Evolutionary conservation across 1,284 basidiomycete genomes (phyloP).

Genomic region (Pseudozyma tsukubaensis): DNA sequence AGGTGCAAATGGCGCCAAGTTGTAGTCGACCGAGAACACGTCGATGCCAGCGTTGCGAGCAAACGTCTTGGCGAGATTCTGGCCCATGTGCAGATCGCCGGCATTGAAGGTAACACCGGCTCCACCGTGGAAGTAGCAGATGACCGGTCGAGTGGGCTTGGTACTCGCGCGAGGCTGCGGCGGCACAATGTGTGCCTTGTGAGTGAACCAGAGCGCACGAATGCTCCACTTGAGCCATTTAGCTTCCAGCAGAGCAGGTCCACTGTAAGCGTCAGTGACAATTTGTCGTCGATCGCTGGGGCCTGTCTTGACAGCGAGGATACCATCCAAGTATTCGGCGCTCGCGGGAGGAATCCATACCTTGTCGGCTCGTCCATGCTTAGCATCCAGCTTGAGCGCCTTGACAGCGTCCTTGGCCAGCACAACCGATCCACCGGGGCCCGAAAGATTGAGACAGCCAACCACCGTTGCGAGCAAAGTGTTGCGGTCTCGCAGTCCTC

Average conservation of each 20-base stretch:
- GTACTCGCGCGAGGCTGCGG: constrained; percentile 30
- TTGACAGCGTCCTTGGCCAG: constrained; percentile 45
- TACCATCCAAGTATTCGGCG: constrained; percentile 57
- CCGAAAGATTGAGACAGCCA: constrained; percentile 51
- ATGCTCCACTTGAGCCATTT: constrained; percentile 61
- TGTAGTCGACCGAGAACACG: constrained; percentile 66
- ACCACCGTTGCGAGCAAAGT: constrained; percentile 51
- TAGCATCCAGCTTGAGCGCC: constrained; percentile 51
- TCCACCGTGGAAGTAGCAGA: constrained; percentile 68
- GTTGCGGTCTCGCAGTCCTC: constrained; percentile 58
- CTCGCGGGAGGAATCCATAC: constrained; percentile 64
- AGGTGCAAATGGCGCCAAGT: constrained; percentile 59
- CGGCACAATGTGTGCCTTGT: constrained; percentile 42
- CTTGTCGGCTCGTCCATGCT: constrained; percentile 49
- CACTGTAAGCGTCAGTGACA: constrained; percentile 50
- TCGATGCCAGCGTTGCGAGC: constrained; percentile 53
- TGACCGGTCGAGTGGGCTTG: constrained; percentile 48
- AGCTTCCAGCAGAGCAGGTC: constrained; percentile 61
- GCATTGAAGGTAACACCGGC: constrained; percentile 65
- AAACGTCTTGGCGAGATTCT: constrained; percentile 55
- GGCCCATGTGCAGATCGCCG: constrained; percentile 64
- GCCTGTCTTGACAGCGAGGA: constrained; percentile 56
- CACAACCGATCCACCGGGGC: constrained; percentile 60
- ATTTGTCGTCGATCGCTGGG: constrained; percentile 41
- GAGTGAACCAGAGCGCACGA: constrained; percentile 63